Conservation (phyloP, 306 rosid species). For the Pterocarpus macrocarpus region DNA sequence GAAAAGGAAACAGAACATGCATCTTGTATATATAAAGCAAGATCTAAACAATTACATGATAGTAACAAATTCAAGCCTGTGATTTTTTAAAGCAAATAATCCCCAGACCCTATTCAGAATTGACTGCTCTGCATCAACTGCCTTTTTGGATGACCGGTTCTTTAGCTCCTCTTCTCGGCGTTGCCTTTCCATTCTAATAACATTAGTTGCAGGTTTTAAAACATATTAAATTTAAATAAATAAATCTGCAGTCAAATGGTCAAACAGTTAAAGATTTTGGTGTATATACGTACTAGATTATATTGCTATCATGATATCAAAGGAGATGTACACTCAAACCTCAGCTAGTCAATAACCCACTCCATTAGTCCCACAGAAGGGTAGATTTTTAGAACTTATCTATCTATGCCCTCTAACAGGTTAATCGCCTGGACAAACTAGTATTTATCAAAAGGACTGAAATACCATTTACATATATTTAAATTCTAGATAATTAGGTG, state of each 20-base stretch:
- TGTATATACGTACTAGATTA: background rate
- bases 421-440: constrained; percentile 18
- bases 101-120: constrained; percentile 60
- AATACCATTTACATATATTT: constrained; percentile 29
- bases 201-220: constrained; percentile 34
- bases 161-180: constrained; percentile 70
- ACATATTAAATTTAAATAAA: constrained; percentile 26
- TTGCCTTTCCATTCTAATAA: constrained; percentile 71
- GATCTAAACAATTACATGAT: constrained; percentile 18
- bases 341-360: constrained; percentile 12
- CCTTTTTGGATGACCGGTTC: constrained; percentile 62
- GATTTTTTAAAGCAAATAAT: constrained; percentile 36
- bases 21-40: constrained; percentile 22
- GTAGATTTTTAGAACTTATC: background rate
- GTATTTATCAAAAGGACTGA: constrained; percentile 4
- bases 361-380: constrained; percentile 20
- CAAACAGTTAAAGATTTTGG: constrained; percentile 1
- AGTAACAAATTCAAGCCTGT: constrained; percentile 29
- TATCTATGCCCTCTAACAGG: constrained; percentile 22
- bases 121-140: constrained; percentile 60
- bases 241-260: constrained; percentile 2
- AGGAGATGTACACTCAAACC: constrained; percentile 3
- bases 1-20: constrained; percentile 38
- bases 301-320: constrained; percentile 7
- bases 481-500: constrained; percentile 13